Base-by-base conservation (phyloP, 129 eudicot species). In the Centrapalus pauciflorus region DNA sequence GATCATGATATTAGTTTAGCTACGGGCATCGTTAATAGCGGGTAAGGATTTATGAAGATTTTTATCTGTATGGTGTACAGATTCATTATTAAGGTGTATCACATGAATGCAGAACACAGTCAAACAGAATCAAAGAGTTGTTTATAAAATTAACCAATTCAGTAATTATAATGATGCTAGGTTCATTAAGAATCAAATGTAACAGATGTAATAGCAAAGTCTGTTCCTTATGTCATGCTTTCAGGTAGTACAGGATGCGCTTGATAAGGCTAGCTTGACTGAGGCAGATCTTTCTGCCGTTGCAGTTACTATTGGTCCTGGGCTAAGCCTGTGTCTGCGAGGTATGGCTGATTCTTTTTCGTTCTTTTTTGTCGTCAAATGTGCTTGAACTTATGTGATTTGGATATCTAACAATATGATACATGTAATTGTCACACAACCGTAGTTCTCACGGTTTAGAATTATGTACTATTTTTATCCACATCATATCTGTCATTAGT, bases 221-320 rank as follows among this genome's bases (percentile, higher is more conserved):
- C 9, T 16, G 14, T 57, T 26, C 41, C 24, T 45, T 26, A 3
- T 59, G 65, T 30, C 17, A 17, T 58, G 76, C 19, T 61, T 79
- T 69, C 73, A 93, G 98, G 98, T 88, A 52, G 91, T 87, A 57
- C 96, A 86, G 41, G 95, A 84, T 43, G 96, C 95, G 10, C 92
- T 92, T 63, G 93, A 93, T 82, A 88, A 88, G 66, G 96, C 98
- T 82, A 80, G 84, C n/a, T 21, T 88, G 60, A 60, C 79, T 0
- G 96, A 80, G 70, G 66, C 63, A 38, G 92, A 93, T 71, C 96
- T 93, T 32, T 83, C 98, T 78, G 98, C 98, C 40, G 95, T 93
- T 78, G 96, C 98, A 50, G 98, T 93, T 49, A 93, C 96, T 7
- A 93, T 93, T 78, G 98, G 98, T 66, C 98, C 98, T 72, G 96